phyloP scores from a whole-genome alignment of 306 rosid genomes.

The Leucaena leucocephala region DNA sequence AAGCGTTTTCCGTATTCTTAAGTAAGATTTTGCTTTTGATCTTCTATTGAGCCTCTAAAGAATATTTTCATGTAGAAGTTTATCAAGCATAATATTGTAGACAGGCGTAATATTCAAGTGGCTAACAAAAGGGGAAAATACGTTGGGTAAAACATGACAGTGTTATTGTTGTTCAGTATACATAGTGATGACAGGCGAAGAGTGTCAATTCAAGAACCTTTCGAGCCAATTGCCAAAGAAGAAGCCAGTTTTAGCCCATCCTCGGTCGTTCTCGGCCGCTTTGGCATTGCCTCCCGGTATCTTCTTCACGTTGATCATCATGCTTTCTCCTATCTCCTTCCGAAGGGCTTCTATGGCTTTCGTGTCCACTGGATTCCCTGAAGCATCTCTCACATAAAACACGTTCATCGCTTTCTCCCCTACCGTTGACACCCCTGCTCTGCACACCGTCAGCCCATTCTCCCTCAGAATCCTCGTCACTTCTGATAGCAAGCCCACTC shows the following conservation, averaged over 20 bases:
- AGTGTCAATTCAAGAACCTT: constrained; percentile 51
- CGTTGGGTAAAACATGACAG: not conserved
- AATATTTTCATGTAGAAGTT: not conserved
- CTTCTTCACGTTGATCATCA: constrained; percentile 76
- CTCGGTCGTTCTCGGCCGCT: constrained; percentile 58
- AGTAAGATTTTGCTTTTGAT: not conserved
- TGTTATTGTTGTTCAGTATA: constrained; percentile 31
- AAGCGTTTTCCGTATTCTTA: not conserved
- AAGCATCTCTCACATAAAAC: constrained; percentile 79
- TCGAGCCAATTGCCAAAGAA: constrained; percentile 84
- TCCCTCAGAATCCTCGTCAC: constrained; percentile 85
- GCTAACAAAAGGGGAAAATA: not conserved
- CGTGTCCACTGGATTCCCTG: constrained; percentile 72
- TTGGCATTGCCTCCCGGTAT: constrained; percentile 52
- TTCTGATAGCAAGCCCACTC: constrained; percentile 76
- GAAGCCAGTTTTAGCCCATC: constrained; percentile 83
- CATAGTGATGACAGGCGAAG: constrained; percentile 27
- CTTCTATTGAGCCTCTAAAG: not conserved
- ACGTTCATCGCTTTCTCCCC: constrained; percentile 80
- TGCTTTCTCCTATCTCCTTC: constrained; percentile 68
- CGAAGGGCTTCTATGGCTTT: constrained; percentile 64
- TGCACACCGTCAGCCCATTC: constrained; percentile 70
- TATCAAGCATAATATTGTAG: not conserved
- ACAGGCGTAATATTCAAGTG: not conserved
- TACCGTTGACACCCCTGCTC: constrained; percentile 77